Conservation (phyloP, 768 basidiomycete species). For the Lactifluus pinguis region DNA sequence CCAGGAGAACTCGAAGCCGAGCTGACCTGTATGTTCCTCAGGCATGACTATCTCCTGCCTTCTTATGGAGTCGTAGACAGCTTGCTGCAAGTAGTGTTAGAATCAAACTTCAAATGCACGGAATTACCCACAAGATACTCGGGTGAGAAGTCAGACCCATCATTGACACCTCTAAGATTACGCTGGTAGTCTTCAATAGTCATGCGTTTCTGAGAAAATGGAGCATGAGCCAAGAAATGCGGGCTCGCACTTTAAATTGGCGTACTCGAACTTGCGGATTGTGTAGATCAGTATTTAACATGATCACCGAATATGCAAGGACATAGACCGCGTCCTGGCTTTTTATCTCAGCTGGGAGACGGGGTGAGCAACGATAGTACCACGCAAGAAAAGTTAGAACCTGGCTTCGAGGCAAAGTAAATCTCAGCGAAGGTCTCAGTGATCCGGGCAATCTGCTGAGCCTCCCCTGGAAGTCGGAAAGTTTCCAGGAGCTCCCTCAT, state of each 20-base stretch:
- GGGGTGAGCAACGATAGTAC: neutral
- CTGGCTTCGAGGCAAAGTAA: slow-evolving; percentile 80
- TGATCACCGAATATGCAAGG: slow-evolving; percentile 88
- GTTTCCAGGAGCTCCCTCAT: slow-evolving; percentile 91
- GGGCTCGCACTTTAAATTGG: neutral
- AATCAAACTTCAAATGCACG: neutral
- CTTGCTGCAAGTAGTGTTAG: slow-evolving; percentile 42
- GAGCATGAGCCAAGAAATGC: neutral
- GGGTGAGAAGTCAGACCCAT: slow-evolving; percentile 67
- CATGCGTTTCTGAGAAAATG: slow-evolving; percentile 78
- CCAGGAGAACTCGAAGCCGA: slow-evolving; percentile 99
- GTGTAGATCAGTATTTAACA: slow-evolving; percentile 97
- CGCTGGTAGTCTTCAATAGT: slow-evolving; percentile 86
- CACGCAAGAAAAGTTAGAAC: slow-evolving; percentile 29
- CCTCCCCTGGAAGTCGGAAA: slow-evolving; percentile 90
- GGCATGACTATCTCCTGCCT: slow-evolving; percentile 95
- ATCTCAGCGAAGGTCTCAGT: slow-evolving; percentile 90
- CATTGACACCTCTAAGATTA: slow-evolving; percentile 91
- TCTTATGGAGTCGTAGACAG: slow-evolving; percentile 89
- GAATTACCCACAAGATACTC: slow-evolving; percentile 67
- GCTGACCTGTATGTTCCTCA: slow-evolving; percentile 91
- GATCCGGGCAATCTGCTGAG: slow-evolving; percentile 89
- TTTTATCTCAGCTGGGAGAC: slow-evolving; percentile 67
- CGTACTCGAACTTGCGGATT: slow-evolving; percentile 86
- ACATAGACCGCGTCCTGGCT: slow-evolving; percentile 91